phyloP scores from a whole-genome alignment of 2,329 filamentous ascomycete genomes.

The Sporothrix schenckii region DNA sequence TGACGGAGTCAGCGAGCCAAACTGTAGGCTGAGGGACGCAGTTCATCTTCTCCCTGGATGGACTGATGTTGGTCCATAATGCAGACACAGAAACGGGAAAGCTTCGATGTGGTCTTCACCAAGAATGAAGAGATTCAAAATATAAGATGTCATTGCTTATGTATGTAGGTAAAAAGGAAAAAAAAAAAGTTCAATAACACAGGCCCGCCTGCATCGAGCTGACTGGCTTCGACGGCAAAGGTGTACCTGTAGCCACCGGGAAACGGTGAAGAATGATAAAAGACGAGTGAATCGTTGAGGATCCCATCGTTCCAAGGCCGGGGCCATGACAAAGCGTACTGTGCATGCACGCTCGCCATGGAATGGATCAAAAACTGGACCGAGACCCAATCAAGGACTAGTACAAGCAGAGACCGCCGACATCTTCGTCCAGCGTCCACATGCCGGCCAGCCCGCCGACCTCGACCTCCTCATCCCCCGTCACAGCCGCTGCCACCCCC shows the following conservation, averaged over 20 bases:
- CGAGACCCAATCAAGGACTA: constrained; percentile 37
- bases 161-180: too few species aligned
- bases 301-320: neutral
- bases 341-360: neutral
- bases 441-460: constrained; percentile 73
- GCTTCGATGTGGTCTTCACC: too few species aligned
- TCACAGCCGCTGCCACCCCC: constrained; percentile 40
- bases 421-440: constrained; percentile 85
- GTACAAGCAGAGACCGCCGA: constrained; percentile 65
- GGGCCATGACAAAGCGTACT: neutral
- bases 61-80: too few species aligned
- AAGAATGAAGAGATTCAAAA: neutral
- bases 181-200: neutral
- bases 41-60: too few species aligned
- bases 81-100: too few species aligned
- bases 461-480: constrained; percentile 47
- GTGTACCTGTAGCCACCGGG: constrained; percentile 8
- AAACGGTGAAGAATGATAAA: constrained; percentile 17
- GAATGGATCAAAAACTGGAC: too few species aligned
- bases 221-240: neutral
- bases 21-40: too few species aligned
- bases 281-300: constrained; percentile 13
- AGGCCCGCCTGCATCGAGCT: neutral
- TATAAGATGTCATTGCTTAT: neutral
- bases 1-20: too few species aligned